Evolutionary conservation across 208 protist species (phyloP), one percentile per base, ranked within the genome.

Genomic region (Borovskyia barvae): DNA sequence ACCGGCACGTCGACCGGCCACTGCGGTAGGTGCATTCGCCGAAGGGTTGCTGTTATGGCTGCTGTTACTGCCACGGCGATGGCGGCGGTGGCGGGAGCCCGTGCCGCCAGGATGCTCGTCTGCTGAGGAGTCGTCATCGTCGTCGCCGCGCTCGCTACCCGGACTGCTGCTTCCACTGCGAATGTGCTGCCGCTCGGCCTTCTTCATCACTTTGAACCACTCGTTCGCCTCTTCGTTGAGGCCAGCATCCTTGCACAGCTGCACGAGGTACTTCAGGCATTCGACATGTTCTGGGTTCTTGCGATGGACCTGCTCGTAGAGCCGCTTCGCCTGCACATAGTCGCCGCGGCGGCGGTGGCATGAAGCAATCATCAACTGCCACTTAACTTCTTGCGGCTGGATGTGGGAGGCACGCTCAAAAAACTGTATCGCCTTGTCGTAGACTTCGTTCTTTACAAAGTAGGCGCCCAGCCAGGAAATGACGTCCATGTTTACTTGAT

Each of bases 391-490:
- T 42, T 87, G 72, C 15, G 97, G 97, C 72, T 98, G 86, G 37
- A 99, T 98, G 66, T 98, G 85, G 24, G 96, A 82, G 35, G 97
- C 96, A 28, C 95, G 82, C 60, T 98, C 85, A 75, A 99, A 99
- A 77, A 97, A 99, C 75, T 92, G 72, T 22, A 98, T 90, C 5
- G 97, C 97, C 80, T 98, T 98, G 63, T 99, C 97, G 75, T 98
- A 98, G 20, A 98, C 77, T 67, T 98, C 90, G 56, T 90, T 94
- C 78, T 98, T 97, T 24, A 98, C 90, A 72, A 97, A 98, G 83
- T 98, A 98, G 12, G 93, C 87, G 19, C 97, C 97, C 0, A 99
- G 80, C 97, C 97, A 99, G 12, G 91, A 92, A 54, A 98, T 98
- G 40, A 99, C 97, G 59, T 98, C 95, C 80, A 99, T 97, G 69